Conservation (phyloP, 352 stramenopile genomes). For the Phytopythium ostracodes region DNA sequence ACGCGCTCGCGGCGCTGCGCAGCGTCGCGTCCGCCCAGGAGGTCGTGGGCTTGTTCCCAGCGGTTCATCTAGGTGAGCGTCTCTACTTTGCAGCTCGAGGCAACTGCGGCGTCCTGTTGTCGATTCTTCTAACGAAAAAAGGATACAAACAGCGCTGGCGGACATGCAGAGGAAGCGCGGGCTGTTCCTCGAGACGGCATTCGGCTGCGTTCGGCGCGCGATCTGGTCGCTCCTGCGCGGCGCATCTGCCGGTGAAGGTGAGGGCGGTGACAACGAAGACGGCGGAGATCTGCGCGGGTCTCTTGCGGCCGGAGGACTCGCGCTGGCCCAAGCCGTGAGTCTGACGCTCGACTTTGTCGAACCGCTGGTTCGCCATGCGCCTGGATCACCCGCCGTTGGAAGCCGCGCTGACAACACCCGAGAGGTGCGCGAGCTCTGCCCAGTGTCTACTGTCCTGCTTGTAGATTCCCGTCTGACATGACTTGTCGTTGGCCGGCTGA, state of each 20-base stretch:
- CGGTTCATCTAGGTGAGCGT: background rate
- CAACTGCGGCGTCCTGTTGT: background rate
- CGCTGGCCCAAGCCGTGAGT: slow-evolving; percentile 11
- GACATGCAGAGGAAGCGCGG: slow-evolving; percentile 63
- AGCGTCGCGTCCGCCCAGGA: background rate
- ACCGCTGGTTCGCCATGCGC: slow-evolving; percentile 19
- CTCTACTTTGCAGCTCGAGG: background rate
- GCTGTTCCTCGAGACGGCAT: slow-evolving; percentile 63
- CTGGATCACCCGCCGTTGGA: slow-evolving; percentile 7
- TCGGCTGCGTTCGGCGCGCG: slow-evolving; percentile 39
- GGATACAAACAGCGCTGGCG: slow-evolving; percentile 20
- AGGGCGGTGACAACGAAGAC: background rate
- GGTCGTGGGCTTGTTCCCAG: slow-evolving; percentile 13
- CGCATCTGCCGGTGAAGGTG: slow-evolving; percentile 1
- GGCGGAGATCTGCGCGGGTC: background rate
- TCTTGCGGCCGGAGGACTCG: slow-evolving; percentile 1
- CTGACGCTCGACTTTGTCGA: slow-evolving; percentile 27
- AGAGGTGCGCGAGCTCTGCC: background rate
- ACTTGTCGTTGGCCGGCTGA: background rate
- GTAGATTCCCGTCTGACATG: slow-evolving; percentile 7
- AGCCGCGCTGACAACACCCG: slow-evolving; percentile 9
- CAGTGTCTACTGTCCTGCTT: background rate
- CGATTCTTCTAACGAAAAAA: background rate
- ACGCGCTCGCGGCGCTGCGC: background rate
- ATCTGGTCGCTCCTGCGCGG: slow-evolving; percentile 10